Evolutionary conservation across 148 eudicot species (phyloP).

Genomic region (Gaultheria prostrata): DNA sequence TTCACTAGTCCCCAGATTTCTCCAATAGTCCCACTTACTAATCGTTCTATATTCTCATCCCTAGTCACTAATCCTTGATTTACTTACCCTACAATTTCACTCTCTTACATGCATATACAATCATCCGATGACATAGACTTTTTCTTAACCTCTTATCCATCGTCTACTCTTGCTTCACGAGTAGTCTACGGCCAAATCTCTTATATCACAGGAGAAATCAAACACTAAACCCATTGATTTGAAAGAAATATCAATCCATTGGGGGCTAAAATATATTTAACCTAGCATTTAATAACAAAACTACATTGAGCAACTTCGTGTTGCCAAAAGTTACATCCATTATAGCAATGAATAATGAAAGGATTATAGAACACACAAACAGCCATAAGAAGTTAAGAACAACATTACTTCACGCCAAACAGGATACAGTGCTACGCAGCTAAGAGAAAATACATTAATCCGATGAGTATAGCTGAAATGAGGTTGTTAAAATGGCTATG

Average conservation of each 20-base stretch:
- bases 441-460: not conserved
- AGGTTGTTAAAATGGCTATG: not conserved
- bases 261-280: not conserved
- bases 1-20: too few species aligned
- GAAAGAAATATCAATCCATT: not conserved
- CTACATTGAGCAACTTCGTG: not conserved
- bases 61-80: too few species aligned
- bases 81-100: too few species aligned
- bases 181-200: not conserved
- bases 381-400: not conserved
- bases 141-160: not conserved
- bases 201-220: not conserved
- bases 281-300: not conserved
- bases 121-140: not conserved
- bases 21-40: too few species aligned
- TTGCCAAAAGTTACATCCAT: not conserved
- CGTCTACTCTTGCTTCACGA: not conserved
- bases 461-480: not conserved
- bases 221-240: not conserved
- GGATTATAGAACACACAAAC: not conserved
- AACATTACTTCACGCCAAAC: not conserved
- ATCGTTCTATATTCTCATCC: too few species aligned
- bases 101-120: too few species aligned
- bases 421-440: too few species aligned
- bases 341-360: not conserved